Evolutionary conservation across 495 filamentous ascomycete species (phyloP).

Genomic region (Achaetomiella virescens): DNA sequence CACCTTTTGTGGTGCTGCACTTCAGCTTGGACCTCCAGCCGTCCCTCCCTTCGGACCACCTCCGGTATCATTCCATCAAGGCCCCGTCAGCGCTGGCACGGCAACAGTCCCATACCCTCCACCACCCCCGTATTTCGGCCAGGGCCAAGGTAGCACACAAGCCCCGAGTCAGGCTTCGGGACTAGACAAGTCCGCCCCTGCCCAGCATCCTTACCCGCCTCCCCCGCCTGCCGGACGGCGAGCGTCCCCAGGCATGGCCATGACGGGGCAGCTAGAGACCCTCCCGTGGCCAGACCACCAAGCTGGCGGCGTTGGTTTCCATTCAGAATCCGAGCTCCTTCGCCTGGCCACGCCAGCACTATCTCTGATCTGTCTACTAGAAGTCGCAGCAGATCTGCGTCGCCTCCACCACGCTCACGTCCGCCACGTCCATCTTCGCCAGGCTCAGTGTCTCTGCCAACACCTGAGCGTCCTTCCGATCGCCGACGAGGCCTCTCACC

Average conservation of each 20-base stretch:
- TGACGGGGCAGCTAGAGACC: no score
- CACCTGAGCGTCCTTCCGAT: background rate
- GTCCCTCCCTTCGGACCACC: background rate
- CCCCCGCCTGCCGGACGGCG: background rate
- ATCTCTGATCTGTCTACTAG: background rate
- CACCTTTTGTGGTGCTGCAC: background rate
- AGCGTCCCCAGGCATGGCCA: background rate
- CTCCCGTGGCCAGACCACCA: background rate
- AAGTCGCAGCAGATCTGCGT: background rate
- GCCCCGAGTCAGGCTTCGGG: background rate
- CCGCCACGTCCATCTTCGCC: background rate
- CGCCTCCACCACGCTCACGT: background rate
- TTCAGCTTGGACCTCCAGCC: background rate
- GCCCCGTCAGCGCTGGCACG: background rate
- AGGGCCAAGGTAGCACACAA: background rate
- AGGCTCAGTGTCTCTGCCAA: background rate
- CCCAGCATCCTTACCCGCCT: background rate
- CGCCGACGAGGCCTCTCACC: background rate
- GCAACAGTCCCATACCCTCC: background rate
- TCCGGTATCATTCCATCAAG: background rate
- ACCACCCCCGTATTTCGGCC: background rate
- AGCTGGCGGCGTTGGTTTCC: conserved; percentile 4
- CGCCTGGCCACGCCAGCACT: background rate
- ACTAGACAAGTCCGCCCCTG: background rate
- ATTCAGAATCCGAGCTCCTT: background rate